phyloP scores from a whole-genome alignment of 202 grass and related monocot species.

The Dendrocalamus latiflorus region DNA sequence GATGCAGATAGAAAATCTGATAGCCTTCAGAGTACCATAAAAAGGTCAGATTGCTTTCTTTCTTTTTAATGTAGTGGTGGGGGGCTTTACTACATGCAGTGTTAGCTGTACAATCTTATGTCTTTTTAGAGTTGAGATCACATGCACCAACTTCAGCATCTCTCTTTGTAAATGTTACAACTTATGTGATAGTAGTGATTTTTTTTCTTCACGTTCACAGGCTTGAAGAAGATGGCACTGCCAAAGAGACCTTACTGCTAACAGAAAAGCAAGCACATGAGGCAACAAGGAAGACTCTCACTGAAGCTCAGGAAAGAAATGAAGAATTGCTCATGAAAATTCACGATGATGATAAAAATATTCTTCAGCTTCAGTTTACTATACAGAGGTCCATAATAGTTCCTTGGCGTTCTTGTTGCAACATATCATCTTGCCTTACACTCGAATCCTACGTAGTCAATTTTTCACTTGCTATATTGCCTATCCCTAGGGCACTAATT shows the following conservation, averaged over 20 bases:
- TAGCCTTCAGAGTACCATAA: constrained; percentile 53
- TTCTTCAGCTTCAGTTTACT: constrained; percentile 62
- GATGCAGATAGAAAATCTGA: constrained; percentile 57
- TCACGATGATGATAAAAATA: constrained; percentile 59
- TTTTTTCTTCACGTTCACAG: constrained; percentile 39
- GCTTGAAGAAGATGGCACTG: constrained; percentile 63
- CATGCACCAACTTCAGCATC: neutral
- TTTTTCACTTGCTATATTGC: neutral
- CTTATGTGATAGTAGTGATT: neutral
- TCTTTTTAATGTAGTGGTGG: neutral
- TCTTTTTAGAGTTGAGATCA: constrained; percentile 18
- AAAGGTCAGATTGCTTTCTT: constrained; percentile 47
- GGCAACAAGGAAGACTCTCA: constrained; percentile 36
- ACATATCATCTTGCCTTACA: neutral
- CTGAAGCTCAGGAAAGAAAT: constrained; percentile 61
- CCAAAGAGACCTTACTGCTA: constrained; percentile 50
- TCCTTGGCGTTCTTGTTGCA: constrained; percentile 17
- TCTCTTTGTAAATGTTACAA: constrained; percentile 15
- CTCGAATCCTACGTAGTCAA: neutral
- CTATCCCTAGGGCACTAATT: neutral
- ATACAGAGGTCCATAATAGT: constrained; percentile 52
- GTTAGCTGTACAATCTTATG: constrained; percentile 7
- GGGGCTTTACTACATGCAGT: constrained; percentile 7
- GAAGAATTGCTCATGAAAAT: constrained; percentile 56
- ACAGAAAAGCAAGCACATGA: constrained; percentile 56